Evolutionary conservation across 345 rosid genomes (phyloP).

Genomic region (Sonneratia caseolaris): DNA sequence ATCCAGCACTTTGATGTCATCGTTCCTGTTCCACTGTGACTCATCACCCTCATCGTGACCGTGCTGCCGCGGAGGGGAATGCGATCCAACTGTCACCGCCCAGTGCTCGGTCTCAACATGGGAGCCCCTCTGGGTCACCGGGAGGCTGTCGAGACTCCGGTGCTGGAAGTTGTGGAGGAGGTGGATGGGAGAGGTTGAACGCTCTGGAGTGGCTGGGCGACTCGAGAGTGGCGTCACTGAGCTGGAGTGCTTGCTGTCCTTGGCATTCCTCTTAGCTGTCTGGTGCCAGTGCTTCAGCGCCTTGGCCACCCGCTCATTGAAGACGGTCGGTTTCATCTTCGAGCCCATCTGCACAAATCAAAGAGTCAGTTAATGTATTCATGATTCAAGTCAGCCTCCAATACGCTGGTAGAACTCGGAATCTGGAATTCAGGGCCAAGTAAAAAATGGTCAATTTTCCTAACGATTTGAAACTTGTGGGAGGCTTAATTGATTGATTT

Average conservation of each 20-base stretch:
- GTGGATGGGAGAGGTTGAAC: constrained; percentile 66
- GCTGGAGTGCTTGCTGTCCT: constrained; percentile 40
- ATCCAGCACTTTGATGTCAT: background rate
- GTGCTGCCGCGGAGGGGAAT: background rate
- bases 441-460: background rate
- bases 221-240: constrained; percentile 50
- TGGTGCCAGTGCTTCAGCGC: constrained; percentile 77
- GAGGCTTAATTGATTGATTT: too few relatives aligned
- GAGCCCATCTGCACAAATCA: constrained; percentile 65
- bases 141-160: constrained; percentile 34
- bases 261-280: constrained; percentile 47
- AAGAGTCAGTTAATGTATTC: background rate
- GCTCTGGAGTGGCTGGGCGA: constrained; percentile 57
- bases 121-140: background rate
- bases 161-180: constrained; percentile 40
- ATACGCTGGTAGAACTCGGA: background rate
- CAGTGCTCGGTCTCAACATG: background rate
- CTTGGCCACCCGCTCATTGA: constrained; percentile 60
- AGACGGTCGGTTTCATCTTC: constrained; percentile 73
- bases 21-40: background rate
- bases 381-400: background rate
- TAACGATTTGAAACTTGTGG: too few relatives aligned
- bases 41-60: background rate
- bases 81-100: background rate
- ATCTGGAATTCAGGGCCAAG: background rate